Base-by-base conservation (phyloP, 2,329 filamentous ascomycete genomes). In the Paradendryphiella salina region DNA sequence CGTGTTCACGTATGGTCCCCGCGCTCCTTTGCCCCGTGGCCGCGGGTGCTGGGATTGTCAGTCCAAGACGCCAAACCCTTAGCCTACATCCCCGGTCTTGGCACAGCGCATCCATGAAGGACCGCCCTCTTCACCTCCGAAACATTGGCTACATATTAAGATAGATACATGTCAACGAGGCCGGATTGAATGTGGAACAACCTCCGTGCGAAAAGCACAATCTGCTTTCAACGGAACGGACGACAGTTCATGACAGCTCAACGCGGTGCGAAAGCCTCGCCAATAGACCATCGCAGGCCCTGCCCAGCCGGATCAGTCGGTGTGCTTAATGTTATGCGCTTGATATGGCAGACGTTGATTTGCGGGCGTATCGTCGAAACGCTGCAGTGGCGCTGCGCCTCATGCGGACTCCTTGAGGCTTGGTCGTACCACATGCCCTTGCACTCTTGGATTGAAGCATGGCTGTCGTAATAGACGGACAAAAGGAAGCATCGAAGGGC, bases 1-100 rank as follows among this genome's bases (percentile, higher is more conserved):
- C 15, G 14, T 18, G 37, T 36, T n/a, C 10, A 45, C 5, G 28
- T 2, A 23, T 15, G 13, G n/a, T 38, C 11, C 8, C 29, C 32
- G 20, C 21, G 17, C 28, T 41, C 45, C 29, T 41, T 47, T 44
- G 14, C 46, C 42, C 46, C 40, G 37, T 28, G 20, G 5, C 5
- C 29, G 21, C 21, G 9, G 17, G 32, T 41, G 47, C 35, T 50
- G 29, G 36, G 36, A 28, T 35, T 28, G 20, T 28, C 29, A 35
- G 21, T 17, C 48, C 42, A 46, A 46, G 48, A 20, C 36, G 48
- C 48, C 48, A 47, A 40, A 39, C 35, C 31, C 48, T 47, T 51
- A 47, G 42, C 48, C 11, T 41, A 37, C 36, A 31, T 41, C 28
- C 3, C 3, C 10, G 31, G 14, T 8, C 48, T 51, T 47, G 48